These are phyloP conservation scores for Triticum dicoccoides DNA, from an alignment of 176 grass and related monocot species.

Conservation along the genomic window DNA sequence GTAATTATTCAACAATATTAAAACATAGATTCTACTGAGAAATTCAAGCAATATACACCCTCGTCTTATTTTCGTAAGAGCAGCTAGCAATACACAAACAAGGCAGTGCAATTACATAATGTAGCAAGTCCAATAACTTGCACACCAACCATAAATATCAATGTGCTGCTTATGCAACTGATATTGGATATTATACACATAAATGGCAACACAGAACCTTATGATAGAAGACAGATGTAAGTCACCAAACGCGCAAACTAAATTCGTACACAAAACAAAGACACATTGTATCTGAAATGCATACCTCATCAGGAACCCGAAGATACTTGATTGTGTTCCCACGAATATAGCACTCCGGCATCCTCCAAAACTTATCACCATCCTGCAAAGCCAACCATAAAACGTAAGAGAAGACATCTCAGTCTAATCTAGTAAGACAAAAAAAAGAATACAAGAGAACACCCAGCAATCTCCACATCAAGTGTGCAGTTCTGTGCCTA, in stretches of 20 bases:
- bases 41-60: not conserved
- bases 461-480: not conserved
- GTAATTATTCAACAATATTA: not conserved
- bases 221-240: not conserved
- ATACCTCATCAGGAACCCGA: conserved; percentile 97
- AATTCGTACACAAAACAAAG: not conserved
- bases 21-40: not conserved
- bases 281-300: not conserved
- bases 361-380: conserved; percentile 98
- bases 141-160: not conserved
- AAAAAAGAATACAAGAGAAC: not conserved
- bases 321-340: conserved; percentile 99
- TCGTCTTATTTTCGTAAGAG: not conserved
- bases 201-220: not conserved
- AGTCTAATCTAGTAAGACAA: not conserved
- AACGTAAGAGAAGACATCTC: not conserved
- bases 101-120: not conserved
- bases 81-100: not conserved
- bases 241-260: not conserved
- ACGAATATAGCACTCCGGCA: conserved; percentile 97
- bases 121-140: not conserved
- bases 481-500: not conserved
- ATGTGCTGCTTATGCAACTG: not conserved
- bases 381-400: conserved; percentile 59
- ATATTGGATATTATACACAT: not conserved